Evolutionary conservation across 83 land plant genomes (phyloP).

Genomic region (Picea mariana): DNA sequence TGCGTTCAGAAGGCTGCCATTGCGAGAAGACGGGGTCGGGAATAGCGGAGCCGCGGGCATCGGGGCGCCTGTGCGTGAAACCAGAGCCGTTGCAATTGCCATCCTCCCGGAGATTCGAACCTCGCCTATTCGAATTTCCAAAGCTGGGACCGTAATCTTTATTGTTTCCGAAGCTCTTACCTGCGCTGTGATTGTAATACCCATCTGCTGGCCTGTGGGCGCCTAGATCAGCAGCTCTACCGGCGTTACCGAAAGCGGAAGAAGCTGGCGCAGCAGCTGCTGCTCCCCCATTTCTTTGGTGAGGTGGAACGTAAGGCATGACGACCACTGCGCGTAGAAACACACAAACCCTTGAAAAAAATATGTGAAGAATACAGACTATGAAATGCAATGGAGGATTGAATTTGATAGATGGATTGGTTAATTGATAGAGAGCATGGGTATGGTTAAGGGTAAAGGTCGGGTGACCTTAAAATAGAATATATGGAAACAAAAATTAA

Average conservation of each 20-base stretch:
- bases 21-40: constrained; percentile 56
- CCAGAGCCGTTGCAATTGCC: constrained; percentile 24
- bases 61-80: background rate
- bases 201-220: constrained; percentile 20
- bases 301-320: constrained; percentile 74
- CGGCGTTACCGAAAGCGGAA: background rate
- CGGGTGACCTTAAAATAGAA: no score
- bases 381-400: no score
- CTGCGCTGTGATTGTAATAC: background rate
- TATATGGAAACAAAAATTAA: no score
- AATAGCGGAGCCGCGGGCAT: constrained; percentile 19
- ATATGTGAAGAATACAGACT: no score
- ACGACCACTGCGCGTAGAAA: background rate
- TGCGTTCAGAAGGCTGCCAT: constrained; percentile 79
- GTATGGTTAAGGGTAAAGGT: no score
- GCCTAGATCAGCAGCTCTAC: constrained; percentile 2
- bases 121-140: background rate
- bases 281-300: constrained; percentile 31
- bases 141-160: constrained; percentile 13
- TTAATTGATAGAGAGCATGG: no score
- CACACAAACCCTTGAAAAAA: background rate
- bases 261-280: constrained; percentile 19
- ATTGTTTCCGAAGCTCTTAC: constrained; percentile 7
- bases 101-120: constrained; percentile 4
- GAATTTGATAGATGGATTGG: no score